These are phyloP conservation scores for Cardiospermum halicacabum DNA, from an alignment of 345 rosid genomes.

Conservation along the genomic window DNA sequence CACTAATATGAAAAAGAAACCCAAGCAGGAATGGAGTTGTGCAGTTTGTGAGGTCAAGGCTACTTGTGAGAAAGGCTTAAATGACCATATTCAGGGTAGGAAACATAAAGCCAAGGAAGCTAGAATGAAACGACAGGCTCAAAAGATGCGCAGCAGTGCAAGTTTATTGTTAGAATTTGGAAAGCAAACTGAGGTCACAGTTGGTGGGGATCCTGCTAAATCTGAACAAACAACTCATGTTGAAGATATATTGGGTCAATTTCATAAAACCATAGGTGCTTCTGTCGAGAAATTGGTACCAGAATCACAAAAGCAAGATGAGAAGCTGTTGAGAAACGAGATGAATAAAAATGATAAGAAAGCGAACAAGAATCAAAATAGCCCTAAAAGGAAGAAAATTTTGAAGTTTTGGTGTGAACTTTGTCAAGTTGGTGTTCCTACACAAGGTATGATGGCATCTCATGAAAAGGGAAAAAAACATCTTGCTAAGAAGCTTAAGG, in stretches of 20 bases:
- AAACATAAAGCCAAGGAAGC: conserved; percentile 39
- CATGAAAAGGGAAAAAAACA: conserved; percentile 61
- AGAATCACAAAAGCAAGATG: conserved; percentile 7
- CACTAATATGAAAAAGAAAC: conserved; percentile 23
- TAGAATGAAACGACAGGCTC: conserved; percentile 22
- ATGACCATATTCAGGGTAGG: conserved; percentile 36
- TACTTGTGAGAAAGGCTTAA: conserved; percentile 35
- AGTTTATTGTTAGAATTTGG: conserved; percentile 1
- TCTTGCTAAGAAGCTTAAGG: conserved; percentile 18
- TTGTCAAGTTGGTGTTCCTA: conserved; percentile 34
- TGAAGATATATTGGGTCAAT: conserved; percentile 7
- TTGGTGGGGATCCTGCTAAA: neutral
- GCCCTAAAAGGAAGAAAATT: conserved; percentile 4
- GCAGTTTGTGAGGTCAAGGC: conserved; percentile 40
- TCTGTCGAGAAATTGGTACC: conserved; percentile 13
- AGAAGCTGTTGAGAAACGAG: neutral
- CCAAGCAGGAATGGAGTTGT: conserved; percentile 44
- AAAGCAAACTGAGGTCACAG: conserved; percentile 11
- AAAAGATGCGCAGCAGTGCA: conserved; percentile 7
- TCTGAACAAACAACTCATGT: conserved; percentile 6
- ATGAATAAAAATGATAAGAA: neutral
- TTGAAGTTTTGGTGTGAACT: conserved; percentile 47
- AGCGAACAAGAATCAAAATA: neutral
- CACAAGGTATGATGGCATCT: conserved; percentile 31
- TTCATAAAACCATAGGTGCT: conserved; percentile 9